Conservation (phyloP, 2,329 filamentous ascomycete genomes). For the Neophaeococcomyces mojaviensis region DNA sequence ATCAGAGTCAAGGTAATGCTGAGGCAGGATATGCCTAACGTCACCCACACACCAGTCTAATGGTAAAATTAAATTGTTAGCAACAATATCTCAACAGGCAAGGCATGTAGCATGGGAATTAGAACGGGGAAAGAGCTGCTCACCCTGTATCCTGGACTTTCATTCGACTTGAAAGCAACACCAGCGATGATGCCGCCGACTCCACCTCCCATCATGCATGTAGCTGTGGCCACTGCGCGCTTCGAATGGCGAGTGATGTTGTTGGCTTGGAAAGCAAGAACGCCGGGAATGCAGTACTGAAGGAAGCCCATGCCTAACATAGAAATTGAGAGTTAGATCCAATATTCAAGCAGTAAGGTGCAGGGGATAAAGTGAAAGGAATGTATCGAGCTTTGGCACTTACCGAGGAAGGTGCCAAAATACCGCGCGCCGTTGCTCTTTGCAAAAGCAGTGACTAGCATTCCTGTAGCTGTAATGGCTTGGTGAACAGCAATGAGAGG, state of each 20-base stretch:
- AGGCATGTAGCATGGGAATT: no score
- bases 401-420: slow-evolving; percentile 16
- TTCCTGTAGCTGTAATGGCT: slow-evolving; percentile 13
- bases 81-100: not conserved
- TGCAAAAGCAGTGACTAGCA: slow-evolving; percentile 16
- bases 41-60: no score
- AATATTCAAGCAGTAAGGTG: no score
- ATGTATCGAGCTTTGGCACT: not conserved
- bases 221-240: slow-evolving; percentile 26
- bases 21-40: no score
- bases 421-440: slow-evolving; percentile 12
- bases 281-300: slow-evolving; percentile 26
- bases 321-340: not conserved
- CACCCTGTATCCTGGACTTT: slow-evolving; percentile 20
- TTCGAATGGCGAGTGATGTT: slow-evolving; percentile 28
- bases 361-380: no score
- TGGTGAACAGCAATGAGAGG: slow-evolving; percentile 16
- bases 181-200: slow-evolving; percentile 23
- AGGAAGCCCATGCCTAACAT: slow-evolving; percentile 23
- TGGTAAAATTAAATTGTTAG: no score
- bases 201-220: slow-evolving; percentile 25
- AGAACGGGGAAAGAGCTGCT: not conserved
- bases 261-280: slow-evolving; percentile 28
- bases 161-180: slow-evolving; percentile 18
- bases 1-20: no score